These are phyloP conservation scores for Annulohypoxylon truncatum DNA, from an alignment of 2,329 filamentous ascomycete species.

Conservation along the genomic window DNA sequence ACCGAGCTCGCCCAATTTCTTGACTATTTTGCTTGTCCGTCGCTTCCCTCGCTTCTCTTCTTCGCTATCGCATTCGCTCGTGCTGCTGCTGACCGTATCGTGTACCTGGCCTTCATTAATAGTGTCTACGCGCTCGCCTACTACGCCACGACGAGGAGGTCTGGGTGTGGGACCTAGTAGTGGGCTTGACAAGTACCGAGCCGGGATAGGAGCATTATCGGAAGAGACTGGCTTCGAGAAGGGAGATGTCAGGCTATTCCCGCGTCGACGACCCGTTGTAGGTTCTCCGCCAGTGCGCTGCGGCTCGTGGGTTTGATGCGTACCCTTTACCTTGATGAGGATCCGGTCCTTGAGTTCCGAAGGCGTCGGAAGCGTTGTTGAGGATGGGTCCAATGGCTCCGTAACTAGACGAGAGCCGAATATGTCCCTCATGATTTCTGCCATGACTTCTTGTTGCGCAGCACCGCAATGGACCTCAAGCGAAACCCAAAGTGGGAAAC, in stretches of 20 bases:
- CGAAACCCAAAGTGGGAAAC: constrained; percentile 91
- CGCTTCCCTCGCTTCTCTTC: constrained; percentile 68
- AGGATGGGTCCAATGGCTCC: constrained; percentile 76
- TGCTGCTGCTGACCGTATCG: constrained; percentile 67
- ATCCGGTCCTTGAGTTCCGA: constrained; percentile 86
- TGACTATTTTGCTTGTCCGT: constrained; percentile 85
- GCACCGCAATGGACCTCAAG: constrained; percentile 93
- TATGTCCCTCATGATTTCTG: constrained; percentile 84
- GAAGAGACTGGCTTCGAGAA: constrained; percentile 71
- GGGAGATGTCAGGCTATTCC: constrained; percentile 82
- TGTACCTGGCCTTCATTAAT: constrained; percentile 69
- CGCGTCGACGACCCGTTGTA: constrained; percentile 62
- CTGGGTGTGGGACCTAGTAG: constrained; percentile 63
- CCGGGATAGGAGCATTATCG: constrained; percentile 67
- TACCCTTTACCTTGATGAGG: constrained; percentile 93
- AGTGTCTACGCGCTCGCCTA: constrained; percentile 66
- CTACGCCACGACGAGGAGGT: constrained; percentile 59
- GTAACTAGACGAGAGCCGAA: constrained; percentile 85
- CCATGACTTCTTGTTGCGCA: constrained; percentile 87
- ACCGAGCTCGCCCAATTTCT: constrained; percentile 84
- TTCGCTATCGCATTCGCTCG: constrained; percentile 83
- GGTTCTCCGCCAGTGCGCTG: constrained; percentile 56
- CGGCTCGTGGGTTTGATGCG: constrained; percentile 65
- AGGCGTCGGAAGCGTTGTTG: constrained; percentile 80
- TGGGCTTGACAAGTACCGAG: constrained; percentile 65